Conservation (phyloP, 179 eudicot genomes). For the Patellifolia procumbens region DNA sequence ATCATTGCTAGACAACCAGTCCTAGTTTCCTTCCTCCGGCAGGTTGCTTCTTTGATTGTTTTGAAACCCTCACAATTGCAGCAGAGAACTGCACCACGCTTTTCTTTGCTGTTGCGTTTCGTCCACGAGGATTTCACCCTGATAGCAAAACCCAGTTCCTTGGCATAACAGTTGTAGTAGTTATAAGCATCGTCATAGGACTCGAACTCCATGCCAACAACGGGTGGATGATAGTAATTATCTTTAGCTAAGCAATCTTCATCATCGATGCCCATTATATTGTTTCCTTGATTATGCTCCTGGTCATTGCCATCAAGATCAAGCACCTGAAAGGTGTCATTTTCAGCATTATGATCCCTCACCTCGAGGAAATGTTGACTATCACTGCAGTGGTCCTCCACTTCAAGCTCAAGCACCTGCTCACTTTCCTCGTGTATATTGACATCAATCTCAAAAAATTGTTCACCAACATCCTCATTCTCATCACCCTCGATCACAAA, state of each 20-base stretch:
- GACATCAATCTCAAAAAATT: conserved; percentile 38
- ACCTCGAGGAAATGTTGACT: conserved; percentile 34
- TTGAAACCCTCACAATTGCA: conserved; percentile 72
- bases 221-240: conserved; percentile 49
- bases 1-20: conserved; percentile 70
- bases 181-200: conserved; percentile 68
- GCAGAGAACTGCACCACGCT: conserved; percentile 70
- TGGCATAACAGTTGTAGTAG: conserved; percentile 59
- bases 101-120: conserved; percentile 63
- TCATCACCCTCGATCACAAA: conserved; percentile 35
- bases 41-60: conserved; percentile 51
- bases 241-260: conserved; percentile 28
- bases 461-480: conserved; percentile 36
- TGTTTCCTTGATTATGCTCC: conserved; percentile 26
- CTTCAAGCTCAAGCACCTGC: conserved; percentile 39
- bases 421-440: conserved; percentile 36
- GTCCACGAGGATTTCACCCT: conserved; percentile 72
- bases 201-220: conserved; percentile 61
- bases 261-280: conserved; percentile 17
- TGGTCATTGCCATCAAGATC: conserved; percentile 29
- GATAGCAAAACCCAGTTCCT: conserved; percentile 56
- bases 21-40: conserved; percentile 59
- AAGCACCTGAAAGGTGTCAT: conserved; percentile 33
- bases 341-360: conserved; percentile 30
- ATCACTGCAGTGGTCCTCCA: conserved; percentile 30